phyloP scores from a whole-genome alignment of 2,329 filamentous ascomycete species.

The Trichoderma harzianum region DNA sequence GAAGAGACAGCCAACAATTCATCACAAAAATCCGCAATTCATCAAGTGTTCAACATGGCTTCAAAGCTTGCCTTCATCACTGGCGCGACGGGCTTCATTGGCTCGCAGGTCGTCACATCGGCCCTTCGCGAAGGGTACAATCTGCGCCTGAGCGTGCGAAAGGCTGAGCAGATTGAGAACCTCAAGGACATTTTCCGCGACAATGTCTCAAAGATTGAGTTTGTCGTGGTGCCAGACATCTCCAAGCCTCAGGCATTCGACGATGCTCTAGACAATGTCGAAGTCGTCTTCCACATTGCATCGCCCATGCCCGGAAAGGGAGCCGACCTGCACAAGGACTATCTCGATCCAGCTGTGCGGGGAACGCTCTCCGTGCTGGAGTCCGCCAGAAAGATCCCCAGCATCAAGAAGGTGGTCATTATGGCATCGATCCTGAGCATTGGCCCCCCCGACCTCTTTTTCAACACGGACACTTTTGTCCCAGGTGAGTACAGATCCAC shows the following conservation, averaged over 20 bases:
- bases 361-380: slow-evolving; percentile 19
- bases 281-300: slow-evolving; percentile 33
- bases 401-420: slow-evolving; percentile 19
- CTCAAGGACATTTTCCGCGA: slow-evolving; percentile 10
- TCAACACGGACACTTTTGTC: not conserved
- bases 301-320: slow-evolving; percentile 22
- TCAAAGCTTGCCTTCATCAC: slow-evolving; percentile 20
- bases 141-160: slow-evolving; percentile 21
- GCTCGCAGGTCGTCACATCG: slow-evolving; percentile 16
- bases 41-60: not conserved
- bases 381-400: slow-evolving; percentile 6
- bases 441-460: slow-evolving; percentile 7
- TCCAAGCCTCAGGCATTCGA: slow-evolving; percentile 29
- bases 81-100: slow-evolving; percentile 23
- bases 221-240: slow-evolving; percentile 30
- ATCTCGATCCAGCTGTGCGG: slow-evolving; percentile 18
- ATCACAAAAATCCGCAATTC: not conserved
- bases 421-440: slow-evolving; percentile 21
- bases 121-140: slow-evolving; percentile 17
- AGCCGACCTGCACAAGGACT: slow-evolving; percentile 20
- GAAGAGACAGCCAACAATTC: not conserved
- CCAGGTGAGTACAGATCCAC: not conserved
- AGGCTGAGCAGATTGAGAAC: slow-evolving; percentile 13
- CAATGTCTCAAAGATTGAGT: slow-evolving; percentile 14
- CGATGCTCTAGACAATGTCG: slow-evolving; percentile 34